These are phyloP conservation scores for Podaxis rugospora DNA, from an alignment of 768 basidiomycete species.

Conservation along the genomic window DNA sequence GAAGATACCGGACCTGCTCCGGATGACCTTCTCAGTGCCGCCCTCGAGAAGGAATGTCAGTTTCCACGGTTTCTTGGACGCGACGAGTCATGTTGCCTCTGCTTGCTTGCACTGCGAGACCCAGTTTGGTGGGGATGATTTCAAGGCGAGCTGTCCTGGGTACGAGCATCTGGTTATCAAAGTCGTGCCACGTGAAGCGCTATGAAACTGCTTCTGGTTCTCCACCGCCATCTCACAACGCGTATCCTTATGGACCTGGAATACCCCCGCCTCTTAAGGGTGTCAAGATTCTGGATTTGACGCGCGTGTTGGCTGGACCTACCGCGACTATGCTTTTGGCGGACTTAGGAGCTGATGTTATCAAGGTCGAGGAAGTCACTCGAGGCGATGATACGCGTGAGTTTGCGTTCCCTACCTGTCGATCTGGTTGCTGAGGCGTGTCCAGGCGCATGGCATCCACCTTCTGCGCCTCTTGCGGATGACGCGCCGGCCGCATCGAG, in stretches of 20 bases:
- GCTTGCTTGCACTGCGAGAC: background rate
- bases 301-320: constrained; percentile 88
- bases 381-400: constrained; percentile 88
- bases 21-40: background rate
- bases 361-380: constrained; percentile 82
- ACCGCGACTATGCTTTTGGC: constrained; percentile 92
- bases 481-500: constrained; percentile 48
- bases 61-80: background rate
- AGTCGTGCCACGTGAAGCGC: background rate
- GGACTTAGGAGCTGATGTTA: constrained; percentile 88
- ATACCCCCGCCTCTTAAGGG: constrained; percentile 79
- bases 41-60: background rate
- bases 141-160: background rate
- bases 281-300: constrained; percentile 82
- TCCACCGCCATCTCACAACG: constrained; percentile 7
- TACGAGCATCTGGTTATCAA: background rate
- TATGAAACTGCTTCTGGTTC: constrained; percentile 5
- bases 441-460: constrained; percentile 64
- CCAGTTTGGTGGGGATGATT: background rate
- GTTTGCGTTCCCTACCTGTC: constrained; percentile 17
- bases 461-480: constrained; percentile 45
- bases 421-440: constrained; percentile 4
- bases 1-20: background rate
- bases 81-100: constrained; percentile 1
- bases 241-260: constrained; percentile 36